Evolutionary conservation across 2,329 filamentous ascomycete species (phyloP).

Genomic region (Plectosphaerella cucumerina): DNA sequence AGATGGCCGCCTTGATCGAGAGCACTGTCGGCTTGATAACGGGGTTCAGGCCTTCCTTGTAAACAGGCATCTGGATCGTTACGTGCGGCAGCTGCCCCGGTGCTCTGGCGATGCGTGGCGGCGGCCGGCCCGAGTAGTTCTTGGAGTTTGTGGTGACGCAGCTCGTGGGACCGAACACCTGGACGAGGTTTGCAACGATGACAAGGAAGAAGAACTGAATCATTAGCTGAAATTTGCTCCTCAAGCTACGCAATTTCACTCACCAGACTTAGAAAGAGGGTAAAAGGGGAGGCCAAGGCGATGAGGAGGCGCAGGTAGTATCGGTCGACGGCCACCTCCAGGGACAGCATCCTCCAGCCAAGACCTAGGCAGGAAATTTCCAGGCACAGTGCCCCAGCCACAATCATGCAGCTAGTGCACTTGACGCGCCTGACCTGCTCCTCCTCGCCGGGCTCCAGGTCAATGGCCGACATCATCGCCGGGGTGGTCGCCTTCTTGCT

Average conservation of each 20-base stretch:
- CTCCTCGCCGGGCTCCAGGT: slow-evolving; percentile 33
- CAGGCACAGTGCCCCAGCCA: slow-evolving; percentile 46
- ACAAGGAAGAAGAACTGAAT: slow-evolving; percentile 37
- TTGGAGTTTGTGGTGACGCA: slow-evolving; percentile 36
- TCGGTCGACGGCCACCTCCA: slow-evolving; percentile 48
- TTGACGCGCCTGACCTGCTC: slow-evolving; percentile 41
- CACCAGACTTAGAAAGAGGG: slow-evolving; percentile 51
- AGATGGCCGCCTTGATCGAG: slow-evolving; percentile 53
- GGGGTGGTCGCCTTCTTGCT: slow-evolving; percentile 16
- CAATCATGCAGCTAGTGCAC: slow-evolving; percentile 50
- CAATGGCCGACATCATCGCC: slow-evolving; percentile 32
- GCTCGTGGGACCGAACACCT: slow-evolving; percentile 43
- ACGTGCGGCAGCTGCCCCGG: slow-evolving; percentile 28
- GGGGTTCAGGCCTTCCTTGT: slow-evolving; percentile 31
- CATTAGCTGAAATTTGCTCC: background rate
- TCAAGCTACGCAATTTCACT: background rate
- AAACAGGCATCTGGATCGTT: slow-evolving; percentile 38
- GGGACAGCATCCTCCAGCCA: slow-evolving; percentile 50
- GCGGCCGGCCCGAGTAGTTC: slow-evolving; percentile 34
- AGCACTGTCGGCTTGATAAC: slow-evolving; percentile 52
- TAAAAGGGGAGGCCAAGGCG: slow-evolving; percentile 43
- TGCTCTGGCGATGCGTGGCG: slow-evolving; percentile 18
- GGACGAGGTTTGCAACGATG: slow-evolving; percentile 30
- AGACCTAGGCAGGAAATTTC: slow-evolving; percentile 47
- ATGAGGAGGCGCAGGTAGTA: slow-evolving; percentile 51